Percentiles rank a stretch among this genome's conserved stretches.
phyloP scores from a whole-genome alignment of 75 land plant genomes.

The Adiantum capillusveneris region DNA sequence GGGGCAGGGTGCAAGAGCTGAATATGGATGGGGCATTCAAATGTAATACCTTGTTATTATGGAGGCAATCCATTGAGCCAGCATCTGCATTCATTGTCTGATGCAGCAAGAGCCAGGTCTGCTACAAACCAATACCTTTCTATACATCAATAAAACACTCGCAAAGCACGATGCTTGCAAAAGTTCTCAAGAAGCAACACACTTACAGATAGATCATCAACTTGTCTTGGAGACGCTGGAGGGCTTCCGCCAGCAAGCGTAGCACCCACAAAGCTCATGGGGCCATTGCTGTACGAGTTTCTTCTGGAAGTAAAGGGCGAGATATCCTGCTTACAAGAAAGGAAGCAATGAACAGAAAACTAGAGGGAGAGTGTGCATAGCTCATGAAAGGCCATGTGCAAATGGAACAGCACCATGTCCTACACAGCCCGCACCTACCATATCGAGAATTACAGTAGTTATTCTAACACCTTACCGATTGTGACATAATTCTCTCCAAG shows the following conservation, averaged over 20 bases:
- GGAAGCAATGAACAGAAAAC: neutral
- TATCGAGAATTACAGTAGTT: no score
- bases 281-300: slow-evolving; percentile 84
- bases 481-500: slow-evolving; percentile 81
- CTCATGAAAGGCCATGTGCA: no score
- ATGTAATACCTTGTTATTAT: neutral
- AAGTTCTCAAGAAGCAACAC: neutral
- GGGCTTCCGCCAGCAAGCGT: slow-evolving; percentile 45
- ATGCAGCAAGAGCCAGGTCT: slow-evolving; percentile 82
- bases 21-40: no score
- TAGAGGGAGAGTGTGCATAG: neutral
- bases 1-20: no score
- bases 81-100: slow-evolving; percentile 67
- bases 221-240: slow-evolving; percentile 48
- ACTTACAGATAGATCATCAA: slow-evolving; percentile 25
- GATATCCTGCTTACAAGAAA: slow-evolving; percentile 76
- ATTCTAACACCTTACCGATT: slow-evolving; percentile 79
- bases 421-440: no score
- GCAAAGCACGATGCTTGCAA: no score
- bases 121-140: no score
- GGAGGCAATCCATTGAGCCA: neutral
- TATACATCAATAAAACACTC: no score
- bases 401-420: no score
- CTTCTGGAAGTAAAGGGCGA: slow-evolving; percentile 69
- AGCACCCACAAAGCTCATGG: slow-evolving; percentile 32